Evolutionary conservation across 2,329 filamentous ascomycete species (phyloP), one percentile per base, ranked within the genome.

Genomic region (Aspergillus bombycis): DNA sequence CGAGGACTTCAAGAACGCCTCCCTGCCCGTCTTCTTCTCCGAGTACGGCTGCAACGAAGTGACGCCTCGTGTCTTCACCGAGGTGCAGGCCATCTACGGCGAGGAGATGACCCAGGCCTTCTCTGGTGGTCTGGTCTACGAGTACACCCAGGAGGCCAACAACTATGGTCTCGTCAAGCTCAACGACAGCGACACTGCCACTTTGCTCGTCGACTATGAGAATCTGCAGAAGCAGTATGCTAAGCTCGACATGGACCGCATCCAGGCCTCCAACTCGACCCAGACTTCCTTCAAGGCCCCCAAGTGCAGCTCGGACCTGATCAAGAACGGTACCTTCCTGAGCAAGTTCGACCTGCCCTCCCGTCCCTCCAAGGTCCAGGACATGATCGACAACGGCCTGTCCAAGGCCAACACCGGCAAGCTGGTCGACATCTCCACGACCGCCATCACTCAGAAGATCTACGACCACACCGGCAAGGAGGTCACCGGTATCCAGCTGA

Each of bases 341-440:
- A 89, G 81, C 77, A 90, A 92, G 83, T 98, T 96, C 81, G 89
- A 89, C 53, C 82, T 97, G 62, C 94, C 91, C 55, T 79, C 73
- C 4, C 83, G 87, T 7, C 93, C 93, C 14, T 82, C 85, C 4
- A 91, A 89, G 68, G 89, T 88, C 45, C 83, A 89, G 65, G 83
- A 86, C 53, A 83, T 97, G 72, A 94, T 97, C 74, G 83, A 91
- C 68, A 87, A 90, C 56, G 94, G 94, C 66, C 86, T 96, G 64
- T 81, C 78, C 56, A 86, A 86, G 67, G 85, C 88, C 61, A 88
- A 88, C 45, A 79, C 75, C 16, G 90, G 90, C 70, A 87, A 89
- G 58, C 75, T 97, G 59, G 84, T 91, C 30, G 70, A 80, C 2
- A 85, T 93, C 57, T 82, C 79, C 21, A 77, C 84, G 62, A 89